Evolutionary conservation across 352 stramenopile genomes (phyloP).

Genomic region (Globisporangium abappressorium): DNA sequence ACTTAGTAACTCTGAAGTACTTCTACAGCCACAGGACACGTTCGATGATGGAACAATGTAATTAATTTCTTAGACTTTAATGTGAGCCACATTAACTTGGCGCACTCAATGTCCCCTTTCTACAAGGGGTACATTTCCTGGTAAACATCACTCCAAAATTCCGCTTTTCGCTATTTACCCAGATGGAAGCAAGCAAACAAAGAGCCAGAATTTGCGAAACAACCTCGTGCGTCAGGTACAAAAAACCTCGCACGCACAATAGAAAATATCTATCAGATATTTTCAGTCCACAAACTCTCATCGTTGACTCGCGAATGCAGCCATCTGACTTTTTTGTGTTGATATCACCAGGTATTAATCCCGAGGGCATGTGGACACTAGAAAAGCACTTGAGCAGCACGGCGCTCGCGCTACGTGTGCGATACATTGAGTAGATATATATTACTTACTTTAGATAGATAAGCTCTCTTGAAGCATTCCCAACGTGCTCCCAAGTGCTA

Average conservation of each 20-base stretch:
- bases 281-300: background rate
- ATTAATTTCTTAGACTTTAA: no score
- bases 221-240: background rate
- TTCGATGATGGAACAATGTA: no score
- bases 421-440: background rate
- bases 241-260: background rate
- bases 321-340: background rate
- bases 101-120: no score
- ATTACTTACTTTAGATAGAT: constrained; percentile 2
- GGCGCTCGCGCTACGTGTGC: background rate
- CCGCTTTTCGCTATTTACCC: no score
- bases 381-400: background rate
- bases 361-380: background rate
- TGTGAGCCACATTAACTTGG: no score
- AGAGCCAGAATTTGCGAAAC: background rate
- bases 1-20: no score
- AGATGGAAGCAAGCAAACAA: background rate
- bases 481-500: background rate
- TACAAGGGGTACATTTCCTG: no score
- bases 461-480: background rate
- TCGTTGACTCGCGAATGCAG: background rate
- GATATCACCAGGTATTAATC: background rate
- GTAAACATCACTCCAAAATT: no score
- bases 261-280: background rate
- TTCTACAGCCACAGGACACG: no score